Evolutionary conservation across 106 monocot genomes (phyloP).

Genomic region (Allium sativum): DNA sequence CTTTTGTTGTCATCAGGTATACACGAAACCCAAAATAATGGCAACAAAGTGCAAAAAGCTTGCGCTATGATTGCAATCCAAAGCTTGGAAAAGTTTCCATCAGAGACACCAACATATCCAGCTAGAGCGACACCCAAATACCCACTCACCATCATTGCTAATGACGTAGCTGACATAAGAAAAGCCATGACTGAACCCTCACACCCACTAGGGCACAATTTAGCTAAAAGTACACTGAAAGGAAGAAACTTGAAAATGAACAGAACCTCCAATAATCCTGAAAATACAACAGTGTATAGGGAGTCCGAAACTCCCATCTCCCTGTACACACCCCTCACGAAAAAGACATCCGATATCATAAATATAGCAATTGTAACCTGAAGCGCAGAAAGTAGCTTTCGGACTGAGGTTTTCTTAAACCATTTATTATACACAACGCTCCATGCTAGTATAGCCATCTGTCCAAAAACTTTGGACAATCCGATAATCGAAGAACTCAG

Average conservation of each 20-base stretch:
- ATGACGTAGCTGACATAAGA: constrained; percentile 53
- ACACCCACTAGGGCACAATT: constrained; percentile 61
- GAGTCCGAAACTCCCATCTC: constrained; percentile 44
- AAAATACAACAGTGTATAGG: constrained; percentile 49
- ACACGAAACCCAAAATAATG: constrained; percentile 42
- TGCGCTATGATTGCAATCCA: constrained; percentile 30
- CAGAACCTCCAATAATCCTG: constrained; percentile 51
- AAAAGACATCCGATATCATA: constrained; percentile 54
- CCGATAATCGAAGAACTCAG: constrained; percentile 66
- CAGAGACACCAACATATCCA: constrained; percentile 23
- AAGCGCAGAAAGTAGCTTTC: constrained; percentile 35
- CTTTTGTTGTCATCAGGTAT: constrained; percentile 19
- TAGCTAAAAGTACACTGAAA: constrained; percentile 50
- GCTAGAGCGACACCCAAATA: constrained; percentile 69
- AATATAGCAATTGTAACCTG: constrained; percentile 36
- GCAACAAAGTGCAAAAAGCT: constrained; percentile 38
- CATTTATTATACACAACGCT: constrained; percentile 38
- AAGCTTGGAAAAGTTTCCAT: constrained; percentile 38
- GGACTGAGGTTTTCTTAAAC: constrained; percentile 25
- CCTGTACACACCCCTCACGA: constrained; percentile 46
- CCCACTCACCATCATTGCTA: constrained; percentile 49
- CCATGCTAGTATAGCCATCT: constrained; percentile 44
- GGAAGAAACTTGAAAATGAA: constrained; percentile 58
- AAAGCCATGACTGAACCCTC: constrained; percentile 85
- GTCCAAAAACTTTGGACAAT: constrained; percentile 67